Conservation (phyloP, 768 basidiomycete species). For the Tulasnella sp. region DNA sequence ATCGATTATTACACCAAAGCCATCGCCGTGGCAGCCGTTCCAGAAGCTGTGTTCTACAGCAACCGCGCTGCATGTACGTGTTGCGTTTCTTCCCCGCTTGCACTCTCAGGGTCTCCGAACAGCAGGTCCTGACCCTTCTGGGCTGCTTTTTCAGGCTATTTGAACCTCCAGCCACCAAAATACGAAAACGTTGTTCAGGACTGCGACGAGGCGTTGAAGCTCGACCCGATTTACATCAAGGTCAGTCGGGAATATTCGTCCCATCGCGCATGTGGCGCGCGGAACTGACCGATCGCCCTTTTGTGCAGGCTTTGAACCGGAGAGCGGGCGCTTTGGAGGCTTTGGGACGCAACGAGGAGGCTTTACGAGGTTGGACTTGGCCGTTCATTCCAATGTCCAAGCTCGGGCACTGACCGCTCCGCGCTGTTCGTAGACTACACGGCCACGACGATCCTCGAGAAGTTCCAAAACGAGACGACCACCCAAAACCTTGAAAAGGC, state of each 20-base stretch:
- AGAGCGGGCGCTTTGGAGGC: conserved; percentile 77
- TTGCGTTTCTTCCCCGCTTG: neutral
- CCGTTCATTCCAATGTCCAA: neutral
- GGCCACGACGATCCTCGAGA: conserved; percentile 89
- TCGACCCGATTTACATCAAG: conserved; percentile 74
- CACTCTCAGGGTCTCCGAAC: neutral
- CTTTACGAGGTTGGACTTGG: conserved; percentile 62
- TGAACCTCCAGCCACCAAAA: conserved; percentile 80
- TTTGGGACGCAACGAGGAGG: conserved; percentile 59
- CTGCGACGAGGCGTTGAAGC: conserved; percentile 76
- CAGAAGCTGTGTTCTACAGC: conserved; percentile 89
- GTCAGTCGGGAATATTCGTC: conserved; percentile 18
- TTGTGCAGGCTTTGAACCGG: conserved; percentile 61
- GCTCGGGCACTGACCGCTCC: conserved; percentile 7
- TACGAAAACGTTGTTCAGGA: conserved; percentile 74
- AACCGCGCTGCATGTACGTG: conserved; percentile 90
- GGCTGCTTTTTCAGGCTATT: conserved; percentile 48
- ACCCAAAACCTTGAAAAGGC: conserved; percentile 84
- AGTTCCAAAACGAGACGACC: conserved; percentile 74
- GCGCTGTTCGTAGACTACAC: conserved; percentile 63
- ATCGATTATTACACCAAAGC: conserved; percentile 35
- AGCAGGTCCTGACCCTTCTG: neutral
- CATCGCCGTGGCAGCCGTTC: conserved; percentile 33
- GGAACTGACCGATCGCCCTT: neutral
- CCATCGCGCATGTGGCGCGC: conserved; percentile 28